Evolutionary conservation across 176 grass and related monocot species (phyloP), one percentile per base, ranked within the genome.

Genomic region (Bromus sterilis): DNA sequence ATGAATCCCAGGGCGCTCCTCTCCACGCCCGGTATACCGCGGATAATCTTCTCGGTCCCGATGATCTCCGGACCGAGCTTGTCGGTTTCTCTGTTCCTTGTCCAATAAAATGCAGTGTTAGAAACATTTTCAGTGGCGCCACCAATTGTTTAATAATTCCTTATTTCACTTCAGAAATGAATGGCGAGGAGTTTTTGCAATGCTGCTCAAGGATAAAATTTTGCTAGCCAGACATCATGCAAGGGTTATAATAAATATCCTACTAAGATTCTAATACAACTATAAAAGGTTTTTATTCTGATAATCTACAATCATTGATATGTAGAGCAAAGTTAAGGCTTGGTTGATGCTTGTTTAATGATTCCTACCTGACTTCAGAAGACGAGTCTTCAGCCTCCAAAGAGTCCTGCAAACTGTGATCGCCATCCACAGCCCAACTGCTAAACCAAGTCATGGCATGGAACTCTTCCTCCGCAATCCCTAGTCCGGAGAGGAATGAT

Each of bases 381-480:
- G 75, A 76, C 4, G 12, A 62, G 49, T 75, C 68, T 87, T 83
- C 68, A 87, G 82, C 29, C 11, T 75, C 46, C 57, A 63, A 71
- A 83, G 56, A 44, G 65, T 86, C 84, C 55, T 78, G 71, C 20
- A 48, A 87, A 56, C 66, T 89, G 65, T 95, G 84, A 82, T 91
- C 95, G 48, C 90, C 92, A 88, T 98, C 95, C 33, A 98, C 88
- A 86, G 92, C 88, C 95, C 95, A 98, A 60, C 95, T 95, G 79
- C 86, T 98, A 82, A 98, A 93, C 95, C 92, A 98, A 63, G 92
- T 98, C 84, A 93, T 91, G 8, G 84, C 90, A 95, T 98, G 95
- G 60, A 95, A 98, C 46, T 91, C 90, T 37, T 93, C 86, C 79
- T 91, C 86, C 72, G 57, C 74, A 70, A 93, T 86, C 46, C 86